Base-by-base conservation (phyloP, 768 basidiomycete genomes). In the Candolleomyces eurysporus region DNA sequence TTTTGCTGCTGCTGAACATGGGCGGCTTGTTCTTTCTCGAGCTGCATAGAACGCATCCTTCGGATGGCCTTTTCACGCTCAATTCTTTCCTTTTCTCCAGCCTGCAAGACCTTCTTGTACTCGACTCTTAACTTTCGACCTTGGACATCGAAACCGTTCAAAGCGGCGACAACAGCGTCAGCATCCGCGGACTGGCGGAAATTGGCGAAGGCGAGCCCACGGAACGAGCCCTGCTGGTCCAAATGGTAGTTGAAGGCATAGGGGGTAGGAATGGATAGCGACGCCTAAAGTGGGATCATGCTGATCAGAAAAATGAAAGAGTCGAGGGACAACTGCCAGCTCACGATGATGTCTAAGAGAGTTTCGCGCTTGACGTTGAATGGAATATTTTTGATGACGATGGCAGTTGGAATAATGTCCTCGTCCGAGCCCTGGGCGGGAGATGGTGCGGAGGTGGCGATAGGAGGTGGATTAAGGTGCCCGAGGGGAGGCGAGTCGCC, bases 201-300 rank as follows among this genome's bases (percentile, higher is more conserved):
- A 74, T 99, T 99, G 71, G 97, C 97, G 74, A 99, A 99, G 13
- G 97, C 97, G 57, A 99, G 77, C 19, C 97, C 97, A 63, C 97
- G 90, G 84, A 99, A 99, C 48, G 93, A 89, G 67, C 96, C 96
- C 70, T 92, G 89, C 67, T 94, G 92, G 76, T 98, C 96, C 70
- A 96, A 86, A 74, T 99, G 97, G 73, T 98, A 99, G 77, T 99
- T 99, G 85, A 99, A 99, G 31, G 97, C 97, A 75, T 98, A 98
- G 43, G 97, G 97, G 14, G 95, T 91, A 62, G 96, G 96, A 71
- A 98, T 96, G 48, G 90, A 84, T 65, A 99, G 78, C 58, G 95
- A 96, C 69, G 89, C 87, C 93, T 96, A 66, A 61, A 61, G 61
- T 62, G 32, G 53, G 61, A 54, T 53, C 26, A 49, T 59, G 67